Conservation (phyloP, 1,139 yeast species). For the Debaryomyces fabryi region DNA sequence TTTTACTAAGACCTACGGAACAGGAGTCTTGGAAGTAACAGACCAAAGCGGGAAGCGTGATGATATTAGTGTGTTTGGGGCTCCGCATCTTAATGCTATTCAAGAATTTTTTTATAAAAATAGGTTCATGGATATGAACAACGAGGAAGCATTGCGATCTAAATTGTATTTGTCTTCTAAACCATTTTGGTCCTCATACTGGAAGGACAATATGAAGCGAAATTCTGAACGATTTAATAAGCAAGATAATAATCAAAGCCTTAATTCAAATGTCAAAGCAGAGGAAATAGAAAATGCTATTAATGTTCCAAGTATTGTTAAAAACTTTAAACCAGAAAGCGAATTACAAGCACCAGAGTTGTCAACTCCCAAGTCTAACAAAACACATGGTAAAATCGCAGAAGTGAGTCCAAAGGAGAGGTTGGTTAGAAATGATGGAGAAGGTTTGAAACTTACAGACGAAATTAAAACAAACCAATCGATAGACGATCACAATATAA, state of each 20-base stretch:
- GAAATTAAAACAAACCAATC: conserved; percentile 19
- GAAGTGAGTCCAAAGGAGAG: conserved; percentile 11
- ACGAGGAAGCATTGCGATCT: conserved; percentile 25
- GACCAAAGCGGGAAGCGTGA: conserved; percentile 19
- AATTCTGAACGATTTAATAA: conserved; percentile 36
- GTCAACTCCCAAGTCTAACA: conserved; percentile 9
- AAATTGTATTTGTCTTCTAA: conserved; percentile 36
- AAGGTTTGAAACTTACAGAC: conserved; percentile 23
- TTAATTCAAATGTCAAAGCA: conserved; percentile 17
- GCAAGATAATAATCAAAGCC: conserved; percentile 26
- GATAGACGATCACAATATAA: conserved; percentile 16
- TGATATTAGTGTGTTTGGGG: conserved; percentile 53
- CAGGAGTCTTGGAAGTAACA: conserved; percentile 34
- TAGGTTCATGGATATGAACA: conserved; percentile 40
- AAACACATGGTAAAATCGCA: conserved; percentile 1
- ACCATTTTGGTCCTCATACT: conserved; percentile 55
- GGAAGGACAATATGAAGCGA: conserved; percentile 44
- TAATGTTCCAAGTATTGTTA: conserved; percentile 16
- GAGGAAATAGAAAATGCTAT: conserved; percentile 18
- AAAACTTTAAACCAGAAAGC: conserved; percentile 8
- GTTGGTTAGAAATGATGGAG: conserved; percentile 21
- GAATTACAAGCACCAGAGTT: conserved; percentile 8
- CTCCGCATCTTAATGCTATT: conserved; percentile 56
- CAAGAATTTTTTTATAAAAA: conserved; percentile 59
- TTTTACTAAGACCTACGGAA: conserved; percentile 45